Percentiles rank a stretch among this genome's conserved stretches.
These are phyloP conservation scores for Basipetospora chlamydospora DNA, from an alignment of 2,329 filamentous ascomycete genomes.

Conservation along the genomic window DNA sequence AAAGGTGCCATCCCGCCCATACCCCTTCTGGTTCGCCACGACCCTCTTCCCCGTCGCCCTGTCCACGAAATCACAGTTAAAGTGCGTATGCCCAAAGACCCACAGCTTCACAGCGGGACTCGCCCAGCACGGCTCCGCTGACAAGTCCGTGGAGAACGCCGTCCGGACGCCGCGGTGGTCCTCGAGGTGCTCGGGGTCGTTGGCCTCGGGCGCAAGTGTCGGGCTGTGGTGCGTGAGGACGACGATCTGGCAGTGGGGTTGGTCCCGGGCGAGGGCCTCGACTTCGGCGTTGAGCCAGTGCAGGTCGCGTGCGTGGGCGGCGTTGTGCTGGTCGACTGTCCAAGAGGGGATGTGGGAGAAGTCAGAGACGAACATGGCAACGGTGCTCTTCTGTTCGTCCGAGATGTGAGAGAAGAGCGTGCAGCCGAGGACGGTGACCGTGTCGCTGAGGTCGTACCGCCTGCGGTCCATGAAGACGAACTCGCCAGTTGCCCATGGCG, in stretches of 20 bases:
- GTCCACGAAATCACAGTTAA: slow-evolving; percentile 22
- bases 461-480: slow-evolving; percentile 26
- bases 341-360: slow-evolving; percentile 22
- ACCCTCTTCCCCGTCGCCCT: slow-evolving; percentile 10
- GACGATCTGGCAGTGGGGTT: slow-evolving; percentile 14
- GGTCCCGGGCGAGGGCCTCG: slow-evolving; percentile 3
- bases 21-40: slow-evolving; percentile 21
- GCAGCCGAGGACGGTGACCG: slow-evolving; percentile 26
- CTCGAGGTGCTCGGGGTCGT: slow-evolving; percentile 10
- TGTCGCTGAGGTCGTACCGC: slow-evolving; percentile 20
- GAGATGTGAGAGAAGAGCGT: slow-evolving; percentile 25
- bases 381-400: slow-evolving; percentile 13
- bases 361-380: slow-evolving; percentile 24
- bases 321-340: slow-evolving; percentile 12
- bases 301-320: slow-evolving; percentile 11
- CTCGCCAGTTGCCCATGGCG: slow-evolving; percentile 21
- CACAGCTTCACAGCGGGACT: slow-evolving; percentile 22
- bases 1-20: slow-evolving; percentile 3
- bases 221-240: slow-evolving; percentile 27
- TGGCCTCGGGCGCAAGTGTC: slow-evolving; percentile 13
- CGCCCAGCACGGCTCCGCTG: slow-evolving; percentile 21
- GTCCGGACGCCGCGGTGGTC: slow-evolving; percentile 18
- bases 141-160: slow-evolving; percentile 27
- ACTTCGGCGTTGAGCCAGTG: slow-evolving; percentile 14
- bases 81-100: slow-evolving; percentile 35